Evolutionary conservation across 176 grass and related monocot species (phyloP).

Genomic region (Raddia distichophylla): DNA sequence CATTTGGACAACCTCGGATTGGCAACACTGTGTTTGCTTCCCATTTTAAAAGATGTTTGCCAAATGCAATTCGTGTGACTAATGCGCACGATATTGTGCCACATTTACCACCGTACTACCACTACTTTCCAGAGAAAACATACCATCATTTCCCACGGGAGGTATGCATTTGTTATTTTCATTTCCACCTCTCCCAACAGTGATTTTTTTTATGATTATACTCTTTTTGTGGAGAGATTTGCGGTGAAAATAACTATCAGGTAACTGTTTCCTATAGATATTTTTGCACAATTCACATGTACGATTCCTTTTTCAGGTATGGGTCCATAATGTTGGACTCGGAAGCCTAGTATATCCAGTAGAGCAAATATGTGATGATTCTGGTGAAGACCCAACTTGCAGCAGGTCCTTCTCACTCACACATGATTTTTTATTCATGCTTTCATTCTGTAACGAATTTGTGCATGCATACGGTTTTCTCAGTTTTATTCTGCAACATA

Average conservation of each 20-base stretch:
- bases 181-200: conserved; percentile 9
- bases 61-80: conserved; percentile 60
- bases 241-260: neutral
- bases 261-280: neutral
- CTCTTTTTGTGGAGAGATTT: neutral
- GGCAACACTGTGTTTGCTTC: conserved; percentile 67
- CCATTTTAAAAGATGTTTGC: conserved; percentile 52
- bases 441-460: neutral
- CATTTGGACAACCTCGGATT: conserved; percentile 79
- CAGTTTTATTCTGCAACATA: too few species aligned
- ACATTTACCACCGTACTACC: conserved; percentile 78
- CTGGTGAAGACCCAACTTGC: conserved; percentile 85
- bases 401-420: conserved; percentile 55
- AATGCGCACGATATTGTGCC: conserved; percentile 71
- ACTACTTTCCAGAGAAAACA: conserved; percentile 65
- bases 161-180: conserved; percentile 44
- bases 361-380: conserved; percentile 78
- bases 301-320: conserved; percentile 60
- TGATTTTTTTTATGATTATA: conserved; percentile 11
- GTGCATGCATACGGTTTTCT: too few species aligned
- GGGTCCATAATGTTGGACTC: conserved; percentile 63
- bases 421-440: neutral
- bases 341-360: conserved; percentile 54
- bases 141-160: conserved; percentile 77
- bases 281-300: conserved; percentile 3